phyloP scores from a whole-genome alignment of 2,329 filamentous ascomycete genomes.

The Aspergillus quadrilineatus region DNA sequence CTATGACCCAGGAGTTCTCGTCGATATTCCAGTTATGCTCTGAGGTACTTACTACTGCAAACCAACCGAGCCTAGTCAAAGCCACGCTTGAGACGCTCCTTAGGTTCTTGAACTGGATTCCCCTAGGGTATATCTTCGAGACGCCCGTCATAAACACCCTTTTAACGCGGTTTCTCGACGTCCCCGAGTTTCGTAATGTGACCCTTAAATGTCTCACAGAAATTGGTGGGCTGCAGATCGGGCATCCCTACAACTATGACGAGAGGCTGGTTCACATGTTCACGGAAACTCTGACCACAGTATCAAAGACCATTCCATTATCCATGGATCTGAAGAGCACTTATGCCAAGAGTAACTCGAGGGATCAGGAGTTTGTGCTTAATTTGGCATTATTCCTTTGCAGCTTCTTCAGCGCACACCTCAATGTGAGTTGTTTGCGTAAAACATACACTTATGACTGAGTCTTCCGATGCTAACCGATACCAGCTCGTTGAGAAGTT shows the following conservation, averaged over 20 bases:
- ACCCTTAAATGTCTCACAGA: slow-evolving; percentile 96
- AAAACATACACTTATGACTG: neutral
- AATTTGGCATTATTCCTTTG: slow-evolving; percentile 93
- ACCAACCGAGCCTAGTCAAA: slow-evolving; percentile 84
- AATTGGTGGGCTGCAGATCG: slow-evolving; percentile 89
- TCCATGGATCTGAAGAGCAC: slow-evolving; percentile 86
- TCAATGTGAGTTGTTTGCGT: slow-evolving; percentile 60
- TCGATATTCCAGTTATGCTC: slow-evolving; percentile 97
- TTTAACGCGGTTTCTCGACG: slow-evolving; percentile 85
- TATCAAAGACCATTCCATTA: slow-evolving; percentile 89
- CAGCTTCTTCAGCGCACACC: slow-evolving; percentile 93
- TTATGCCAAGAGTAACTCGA: slow-evolving; percentile 85
- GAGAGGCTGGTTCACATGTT: slow-evolving; percentile 98
- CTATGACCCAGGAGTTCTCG: slow-evolving; percentile 98
- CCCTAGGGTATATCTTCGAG: slow-evolving; percentile 97
- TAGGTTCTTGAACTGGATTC: slow-evolving; percentile 98
- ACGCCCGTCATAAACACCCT: slow-evolving; percentile 93
- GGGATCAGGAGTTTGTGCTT: slow-evolving; percentile 96
- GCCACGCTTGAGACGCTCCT: slow-evolving; percentile 95
- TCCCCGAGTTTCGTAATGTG: slow-evolving; percentile 93
- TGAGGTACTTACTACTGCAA: slow-evolving; percentile 87
- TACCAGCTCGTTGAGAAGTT: slow-evolving; percentile 85
- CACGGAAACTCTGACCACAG: slow-evolving; percentile 89
- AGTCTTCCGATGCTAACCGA: neutral
- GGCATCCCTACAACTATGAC: slow-evolving; percentile 73